Evolutionary conservation across 768 basidiomycete genomes (phyloP), one percentile per base, ranked within the genome.

Genomic region (Boletus coccyginus): DNA sequence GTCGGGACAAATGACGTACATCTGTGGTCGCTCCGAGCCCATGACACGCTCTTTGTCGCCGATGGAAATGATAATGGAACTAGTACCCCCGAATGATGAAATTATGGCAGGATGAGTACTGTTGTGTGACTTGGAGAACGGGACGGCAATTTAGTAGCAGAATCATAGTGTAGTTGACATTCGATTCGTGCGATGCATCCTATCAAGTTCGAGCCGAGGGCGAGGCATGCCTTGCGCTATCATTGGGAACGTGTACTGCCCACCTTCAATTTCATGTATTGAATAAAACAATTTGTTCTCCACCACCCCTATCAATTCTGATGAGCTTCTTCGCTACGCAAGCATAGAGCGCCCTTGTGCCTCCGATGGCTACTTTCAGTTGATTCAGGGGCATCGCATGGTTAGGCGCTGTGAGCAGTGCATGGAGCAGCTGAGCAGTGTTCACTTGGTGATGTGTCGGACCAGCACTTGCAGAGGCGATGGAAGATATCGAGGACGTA

Each of bases 251-350:
- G n/a, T 50, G 50, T 43, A 46, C 13, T 19, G 17, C 16, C 21
- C n/a, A 35, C 17, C 35, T 36, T 52, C 56, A 39, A 14, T 38
- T 31, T 43, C 56, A 57, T 46, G 81, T 62, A 67, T 90, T 85
- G 67, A 91, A 92, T 58, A 81, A 81, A 27, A 92, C 88, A 8
- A 84, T 76, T 66, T 92, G 90, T 66, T 89, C 88, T 35, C 88
- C 80, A 6, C 83, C 81, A 19, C 87, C 82, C 42, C 90, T 77
- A 50, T 92, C 90, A 60, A 92, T 90, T 70, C 82, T 87, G 57
- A 92, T 67, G 50, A 92, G 71, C 58, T 87, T 77, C 73, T 92
- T 92, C 16, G 87, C 90, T n/a, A 92, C 87, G 65, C 90, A 90
- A 2, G 78, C 83, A 63, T 90, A 92, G 13, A 92, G 68, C 16